Conservation (phyloP, 257 asterid genomes). For the Rauvolfia tetraphylla region DNA sequence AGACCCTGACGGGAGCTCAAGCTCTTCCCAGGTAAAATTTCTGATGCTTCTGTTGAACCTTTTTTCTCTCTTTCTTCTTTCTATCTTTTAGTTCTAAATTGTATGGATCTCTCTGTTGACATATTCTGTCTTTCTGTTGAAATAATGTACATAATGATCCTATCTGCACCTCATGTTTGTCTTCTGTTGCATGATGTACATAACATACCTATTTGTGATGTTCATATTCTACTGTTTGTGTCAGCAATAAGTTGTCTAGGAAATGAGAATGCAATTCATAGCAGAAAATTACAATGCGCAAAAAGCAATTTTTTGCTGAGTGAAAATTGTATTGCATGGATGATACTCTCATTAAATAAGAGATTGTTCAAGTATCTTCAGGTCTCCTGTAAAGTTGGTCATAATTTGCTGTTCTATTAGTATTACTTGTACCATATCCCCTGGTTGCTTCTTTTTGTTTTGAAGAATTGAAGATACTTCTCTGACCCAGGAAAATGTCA, state of each 20-base stretch:
- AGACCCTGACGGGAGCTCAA: conserved; percentile 49
- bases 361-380: background rate
- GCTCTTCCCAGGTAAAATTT: conserved; percentile 51
- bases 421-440: background rate
- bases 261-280: background rate
- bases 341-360: background rate
- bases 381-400: background rate
- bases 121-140: background rate
- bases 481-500: conserved; percentile 41
- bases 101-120: background rate
- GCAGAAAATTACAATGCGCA: background rate
- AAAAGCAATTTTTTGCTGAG: background rate
- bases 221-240: background rate
- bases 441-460: conserved; percentile 1
- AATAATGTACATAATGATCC: background rate
- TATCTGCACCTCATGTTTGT: background rate
- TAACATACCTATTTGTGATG: background rate
- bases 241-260: background rate
- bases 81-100: background rate
- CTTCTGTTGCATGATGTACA: background rate
- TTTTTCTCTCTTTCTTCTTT: conserved; percentile 4
- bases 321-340: background rate
- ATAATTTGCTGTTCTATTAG: background rate
- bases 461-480: conserved; percentile 9
- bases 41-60: background rate